Conservation (phyloP, 345 rosid species). For the Limnanthes douglasii region DNA sequence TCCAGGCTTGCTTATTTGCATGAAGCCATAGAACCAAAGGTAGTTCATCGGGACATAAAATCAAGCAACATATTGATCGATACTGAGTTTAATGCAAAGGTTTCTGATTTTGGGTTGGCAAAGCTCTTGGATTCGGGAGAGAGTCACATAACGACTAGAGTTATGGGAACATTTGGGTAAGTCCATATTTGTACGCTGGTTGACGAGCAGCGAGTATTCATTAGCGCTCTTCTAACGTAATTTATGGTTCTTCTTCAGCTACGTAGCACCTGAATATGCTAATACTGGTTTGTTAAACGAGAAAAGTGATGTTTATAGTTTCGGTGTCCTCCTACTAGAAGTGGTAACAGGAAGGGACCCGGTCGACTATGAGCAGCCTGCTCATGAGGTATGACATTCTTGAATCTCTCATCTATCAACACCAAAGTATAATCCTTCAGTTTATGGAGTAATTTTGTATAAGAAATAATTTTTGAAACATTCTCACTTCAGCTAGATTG, state of each 20-base stretch:
- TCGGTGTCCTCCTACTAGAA: conserved; percentile 83
- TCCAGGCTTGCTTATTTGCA: conserved; percentile 93
- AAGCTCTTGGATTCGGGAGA: conserved; percentile 84
- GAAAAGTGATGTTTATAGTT: conserved; percentile 91
- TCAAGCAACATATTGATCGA: conserved; percentile 93
- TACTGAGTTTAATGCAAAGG: conserved; percentile 66
- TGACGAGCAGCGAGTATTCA: background rate
- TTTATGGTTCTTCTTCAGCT: conserved; percentile 28
- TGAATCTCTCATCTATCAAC: no score
- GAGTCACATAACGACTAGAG: conserved; percentile 91
- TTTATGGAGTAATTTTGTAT: conserved; percentile 5
- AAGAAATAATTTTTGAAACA: background rate
- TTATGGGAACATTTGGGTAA: conserved; percentile 99
- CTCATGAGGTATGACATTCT: conserved; percentile 86
- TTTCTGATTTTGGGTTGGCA: conserved; percentile 96
- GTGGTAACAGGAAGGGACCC: conserved; percentile 91
- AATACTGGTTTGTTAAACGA: conserved; percentile 81
- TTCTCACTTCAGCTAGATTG: background rate
- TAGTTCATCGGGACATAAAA: conserved; percentile 91
- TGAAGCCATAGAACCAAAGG: conserved; percentile 97
- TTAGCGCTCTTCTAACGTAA: background rate
- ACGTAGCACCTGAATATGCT: conserved; percentile 97
- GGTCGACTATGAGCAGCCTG: conserved; percentile 83
- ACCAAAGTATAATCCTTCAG: no score
- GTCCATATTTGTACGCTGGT: conserved; percentile 2